These are phyloP conservation scores for Gaertneriomyces sp. DNA, from an alignment of 192 early-diverging fungal genomes.

Conservation along the genomic window DNA sequence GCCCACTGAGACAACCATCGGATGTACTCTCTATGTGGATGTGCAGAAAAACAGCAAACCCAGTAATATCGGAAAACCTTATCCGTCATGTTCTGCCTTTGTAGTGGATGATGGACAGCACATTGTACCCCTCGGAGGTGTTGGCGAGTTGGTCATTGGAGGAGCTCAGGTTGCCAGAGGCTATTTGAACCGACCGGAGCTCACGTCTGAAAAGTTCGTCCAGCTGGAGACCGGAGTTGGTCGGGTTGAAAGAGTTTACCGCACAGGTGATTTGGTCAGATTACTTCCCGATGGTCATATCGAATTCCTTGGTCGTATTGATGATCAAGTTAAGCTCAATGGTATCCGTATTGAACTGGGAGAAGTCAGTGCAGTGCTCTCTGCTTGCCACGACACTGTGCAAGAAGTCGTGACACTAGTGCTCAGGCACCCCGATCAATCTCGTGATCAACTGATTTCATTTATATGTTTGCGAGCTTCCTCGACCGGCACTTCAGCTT, in stretches of 20 bases:
- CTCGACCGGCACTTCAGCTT: background rate
- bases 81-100: slow-evolving; percentile 12
- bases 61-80: slow-evolving; percentile 22
- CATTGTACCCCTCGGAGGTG: slow-evolving; percentile 34
- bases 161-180: slow-evolving; percentile 40
- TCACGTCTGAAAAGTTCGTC: slow-evolving; percentile 36
- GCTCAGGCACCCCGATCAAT: slow-evolving; percentile 5
- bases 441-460: background rate
- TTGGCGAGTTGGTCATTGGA: slow-evolving; percentile 45
- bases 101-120: slow-evolving; percentile 1
- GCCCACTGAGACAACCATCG: slow-evolving; percentile 33
- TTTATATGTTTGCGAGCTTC: slow-evolving; percentile 7
- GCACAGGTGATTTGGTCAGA: slow-evolving; percentile 32
- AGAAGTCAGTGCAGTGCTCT: slow-evolving; percentile 14
- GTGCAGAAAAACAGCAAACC: slow-evolving; percentile 9
- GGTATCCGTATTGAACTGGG: slow-evolving; percentile 32
- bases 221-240: background rate
- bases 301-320: slow-evolving; percentile 28
- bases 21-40: slow-evolving; percentile 13
- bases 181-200: slow-evolving; percentile 39
- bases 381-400: background rate
- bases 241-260: slow-evolving; percentile 22
- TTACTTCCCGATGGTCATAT: slow-evolving; percentile 28
- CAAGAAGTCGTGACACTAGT: slow-evolving; percentile 14
- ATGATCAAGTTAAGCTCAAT: slow-evolving; percentile 35